Percentiles rank a stretch among this genome's conserved stretches.
Conservation (phyloP, 192 early-diverging fungal genomes). For the Coemansia sp. region DNA sequence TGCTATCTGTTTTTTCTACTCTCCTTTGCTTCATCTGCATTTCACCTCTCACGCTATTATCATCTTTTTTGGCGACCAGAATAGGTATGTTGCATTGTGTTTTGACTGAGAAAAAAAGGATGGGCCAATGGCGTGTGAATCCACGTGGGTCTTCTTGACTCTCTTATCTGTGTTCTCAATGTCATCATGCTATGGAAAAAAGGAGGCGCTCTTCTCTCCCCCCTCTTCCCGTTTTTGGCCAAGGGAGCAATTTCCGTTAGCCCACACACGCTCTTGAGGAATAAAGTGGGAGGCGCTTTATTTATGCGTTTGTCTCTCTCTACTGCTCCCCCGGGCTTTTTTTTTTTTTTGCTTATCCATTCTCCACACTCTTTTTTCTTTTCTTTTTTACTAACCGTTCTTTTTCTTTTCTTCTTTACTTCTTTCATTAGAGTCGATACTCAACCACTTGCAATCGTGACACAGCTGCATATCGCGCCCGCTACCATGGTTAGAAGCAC, state of each 20-base stretch:
- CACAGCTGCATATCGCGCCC: conserved; percentile 6
- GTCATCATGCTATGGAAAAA: neutral
- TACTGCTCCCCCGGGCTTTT: conserved; percentile 7
- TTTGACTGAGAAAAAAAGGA: neutral
- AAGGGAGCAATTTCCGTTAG: conserved; percentile 7
- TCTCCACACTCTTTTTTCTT: conserved; percentile 2
- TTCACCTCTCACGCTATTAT: neutral
- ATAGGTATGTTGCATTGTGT: neutral
- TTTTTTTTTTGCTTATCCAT: neutral
- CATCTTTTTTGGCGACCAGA: neutral
- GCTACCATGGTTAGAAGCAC: conserved; percentile 47
- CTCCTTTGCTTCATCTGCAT: neutral
- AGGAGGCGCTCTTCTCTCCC: neutral
- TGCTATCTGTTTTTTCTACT: too few species aligned
- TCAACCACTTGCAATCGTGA: conserved; percentile 1
- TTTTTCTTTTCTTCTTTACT: neutral
- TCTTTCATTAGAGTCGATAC: neutral
- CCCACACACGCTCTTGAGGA: neutral
- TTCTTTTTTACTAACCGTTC: conserved; percentile 7
- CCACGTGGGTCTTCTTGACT: neutral
- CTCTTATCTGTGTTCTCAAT: conserved; percentile 12
- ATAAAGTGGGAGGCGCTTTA: neutral
- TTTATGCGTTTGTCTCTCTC: neutral
- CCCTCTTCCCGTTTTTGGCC: neutral
- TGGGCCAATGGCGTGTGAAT: conserved; percentile 4